Conservation (phyloP, 345 rosid genomes). For the Psidium friedrichsthalianum region DNA sequence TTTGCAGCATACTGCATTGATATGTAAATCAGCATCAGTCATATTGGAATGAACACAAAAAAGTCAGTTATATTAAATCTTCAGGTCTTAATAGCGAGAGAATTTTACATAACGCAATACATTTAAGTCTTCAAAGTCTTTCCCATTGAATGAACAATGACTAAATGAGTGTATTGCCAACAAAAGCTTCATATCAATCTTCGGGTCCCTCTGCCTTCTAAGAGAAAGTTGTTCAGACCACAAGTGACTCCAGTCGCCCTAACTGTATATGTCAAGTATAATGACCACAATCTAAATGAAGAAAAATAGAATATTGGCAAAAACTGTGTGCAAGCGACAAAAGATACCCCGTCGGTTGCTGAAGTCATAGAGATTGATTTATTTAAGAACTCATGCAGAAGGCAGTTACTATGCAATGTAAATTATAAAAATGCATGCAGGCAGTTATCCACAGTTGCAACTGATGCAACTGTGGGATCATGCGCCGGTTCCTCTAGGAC, state of each 20-base stretch:
- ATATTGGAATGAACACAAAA: background rate
- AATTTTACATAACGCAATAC: background rate
- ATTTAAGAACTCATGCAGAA: background rate
- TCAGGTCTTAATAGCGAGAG: background rate
- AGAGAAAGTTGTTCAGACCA: background rate
- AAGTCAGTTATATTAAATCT: background rate
- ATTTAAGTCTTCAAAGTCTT: background rate
- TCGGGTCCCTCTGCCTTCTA: background rate
- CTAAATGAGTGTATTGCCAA: background rate
- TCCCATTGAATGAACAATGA: background rate
- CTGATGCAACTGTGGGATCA: background rate
- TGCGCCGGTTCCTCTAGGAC: background rate
- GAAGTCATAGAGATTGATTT: background rate
- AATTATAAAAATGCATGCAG: background rate
- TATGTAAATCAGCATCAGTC: background rate
- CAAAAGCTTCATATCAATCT: background rate
- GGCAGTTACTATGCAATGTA: background rate
- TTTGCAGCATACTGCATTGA: slow-evolving; percentile 54
- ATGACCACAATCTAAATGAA: background rate
- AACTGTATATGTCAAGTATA: background rate
- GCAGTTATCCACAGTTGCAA: background rate
- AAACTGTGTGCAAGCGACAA: background rate
- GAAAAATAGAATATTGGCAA: background rate
- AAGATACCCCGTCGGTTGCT: background rate
- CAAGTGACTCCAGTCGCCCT: background rate